These are phyloP conservation scores for Rubia tinctorum DNA, from an alignment of 305 asterid genomes.

Conservation along the genomic window DNA sequence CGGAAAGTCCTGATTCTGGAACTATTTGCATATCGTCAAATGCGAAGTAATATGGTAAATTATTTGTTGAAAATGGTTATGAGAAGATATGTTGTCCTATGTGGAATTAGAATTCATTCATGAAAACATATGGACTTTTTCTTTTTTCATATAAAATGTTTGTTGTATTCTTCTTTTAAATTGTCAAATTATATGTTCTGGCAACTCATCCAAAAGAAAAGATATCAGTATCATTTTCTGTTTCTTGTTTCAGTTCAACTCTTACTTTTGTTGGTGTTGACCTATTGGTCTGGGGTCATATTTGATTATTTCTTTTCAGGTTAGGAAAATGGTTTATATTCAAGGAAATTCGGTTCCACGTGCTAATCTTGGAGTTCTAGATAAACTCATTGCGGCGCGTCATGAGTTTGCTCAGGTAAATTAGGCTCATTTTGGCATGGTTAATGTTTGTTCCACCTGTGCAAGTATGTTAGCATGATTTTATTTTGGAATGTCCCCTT, in stretches of 20 bases:
- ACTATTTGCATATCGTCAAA: not conserved
- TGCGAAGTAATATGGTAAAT: not conserved
- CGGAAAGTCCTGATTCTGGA: not conserved
- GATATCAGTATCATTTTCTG: not conserved
- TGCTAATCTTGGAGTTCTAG: constrained; percentile 80
- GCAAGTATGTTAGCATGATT: not conserved
- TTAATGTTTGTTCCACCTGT: not conserved
- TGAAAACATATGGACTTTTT: not conserved
- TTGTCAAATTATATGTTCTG: not conserved
- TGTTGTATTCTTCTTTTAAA: not conserved
- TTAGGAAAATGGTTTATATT: constrained; percentile 75
- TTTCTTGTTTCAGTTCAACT: not conserved
- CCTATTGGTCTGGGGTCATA: not conserved
- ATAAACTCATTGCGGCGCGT: constrained; percentile 85
- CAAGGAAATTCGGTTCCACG: constrained; percentile 77
- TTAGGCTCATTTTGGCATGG: constrained; percentile 4
- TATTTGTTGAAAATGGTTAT: not conserved
- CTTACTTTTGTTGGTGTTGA: not conserved
- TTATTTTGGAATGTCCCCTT: not conserved
- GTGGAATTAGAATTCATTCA: not conserved
- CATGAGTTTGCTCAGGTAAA: constrained; percentile 92
- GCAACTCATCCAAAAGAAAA: not conserved
- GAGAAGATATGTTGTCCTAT: constrained; percentile 2
- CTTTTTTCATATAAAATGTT: not conserved
- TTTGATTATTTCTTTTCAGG: constrained; percentile 45